Percentiles rank a stretch among this genome's conserved stretches.
These are phyloP conservation scores for Populus euphratica DNA, from an alignment of 345 rosid genomes.

Conservation along the genomic window DNA sequence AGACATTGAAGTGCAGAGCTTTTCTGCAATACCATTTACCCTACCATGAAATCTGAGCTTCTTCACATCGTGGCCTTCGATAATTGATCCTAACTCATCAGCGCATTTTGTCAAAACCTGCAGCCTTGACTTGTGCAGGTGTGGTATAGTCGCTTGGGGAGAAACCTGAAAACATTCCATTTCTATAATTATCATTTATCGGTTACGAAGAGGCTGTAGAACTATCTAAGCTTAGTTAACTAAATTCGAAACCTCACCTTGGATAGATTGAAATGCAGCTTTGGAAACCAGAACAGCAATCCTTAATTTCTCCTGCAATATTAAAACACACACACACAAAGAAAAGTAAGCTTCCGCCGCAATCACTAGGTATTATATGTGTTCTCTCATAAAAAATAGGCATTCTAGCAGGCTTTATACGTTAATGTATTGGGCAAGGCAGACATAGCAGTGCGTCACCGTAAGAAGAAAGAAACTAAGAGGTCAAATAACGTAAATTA, in stretches of 20 bases:
- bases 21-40: conserved; percentile 58
- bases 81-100: conserved; percentile 80
- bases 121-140: conserved; percentile 80
- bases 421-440: background rate
- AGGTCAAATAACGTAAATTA: too few species aligned
- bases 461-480: too few species aligned
- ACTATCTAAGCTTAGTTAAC: background rate
- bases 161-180: conserved; percentile 45
- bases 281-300: conserved; percentile 86
- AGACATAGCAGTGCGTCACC: too few species aligned
- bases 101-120: conserved; percentile 75
- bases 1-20: conserved; percentile 53
- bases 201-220: background rate
- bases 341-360: background rate
- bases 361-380: too few species aligned
- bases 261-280: conserved; percentile 81
- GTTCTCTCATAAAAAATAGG: background rate
- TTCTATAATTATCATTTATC: background rate
- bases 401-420: background rate
- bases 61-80: conserved; percentile 75
- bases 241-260: conserved; percentile 41
- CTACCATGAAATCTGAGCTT: conserved; percentile 76
- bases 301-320: conserved; percentile 74
- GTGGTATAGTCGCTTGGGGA: conserved; percentile 65
- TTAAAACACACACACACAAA: background rate